phyloP scores from a whole-genome alignment of 176 grass and related monocot genomes.

The Calamus simplicifolius region DNA sequence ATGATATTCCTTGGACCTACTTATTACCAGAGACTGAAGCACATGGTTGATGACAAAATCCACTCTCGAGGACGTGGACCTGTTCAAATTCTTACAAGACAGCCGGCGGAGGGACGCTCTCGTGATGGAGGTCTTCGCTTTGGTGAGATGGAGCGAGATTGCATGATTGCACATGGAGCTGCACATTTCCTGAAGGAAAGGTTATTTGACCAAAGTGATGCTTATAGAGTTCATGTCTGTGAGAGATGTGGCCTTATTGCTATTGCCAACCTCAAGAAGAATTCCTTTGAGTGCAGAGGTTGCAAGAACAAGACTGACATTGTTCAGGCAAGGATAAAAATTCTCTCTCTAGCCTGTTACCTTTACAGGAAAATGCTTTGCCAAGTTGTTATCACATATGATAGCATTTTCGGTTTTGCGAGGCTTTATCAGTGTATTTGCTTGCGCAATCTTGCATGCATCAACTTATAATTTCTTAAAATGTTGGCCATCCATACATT shows the following conservation, averaged over 20 bases:
- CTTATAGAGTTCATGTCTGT: constrained; percentile 95
- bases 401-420: too few relatives aligned
- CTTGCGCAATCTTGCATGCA: too few relatives aligned
- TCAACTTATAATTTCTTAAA: too few relatives aligned
- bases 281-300: constrained; percentile 84
- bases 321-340: constrained; percentile 56
- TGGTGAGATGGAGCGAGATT: constrained; percentile 98
- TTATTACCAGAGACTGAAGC: constrained; percentile 95
- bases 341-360: background rate
- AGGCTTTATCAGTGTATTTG: too few relatives aligned
- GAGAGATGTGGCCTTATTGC: constrained; percentile 94
- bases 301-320: constrained; percentile 99
- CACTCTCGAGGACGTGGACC: constrained; percentile 91
- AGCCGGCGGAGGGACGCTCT: constrained; percentile 85
- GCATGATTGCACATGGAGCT: constrained; percentile 97
- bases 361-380: too few relatives aligned
- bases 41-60: constrained; percentile 97
- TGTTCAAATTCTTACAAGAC: constrained; percentile 92
- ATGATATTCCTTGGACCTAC: constrained; percentile 98
- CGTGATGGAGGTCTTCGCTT: constrained; percentile 91
- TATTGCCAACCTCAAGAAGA: constrained; percentile 98
- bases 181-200: constrained; percentile 96
- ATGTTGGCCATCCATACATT: too few relatives aligned
- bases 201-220: constrained; percentile 93
- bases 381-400: too few relatives aligned